Evolutionary conservation across 352 stramenopile genomes (phyloP), one percentile per base, ranked within the genome.

Genomic region (Phytophthora citricola): DNA sequence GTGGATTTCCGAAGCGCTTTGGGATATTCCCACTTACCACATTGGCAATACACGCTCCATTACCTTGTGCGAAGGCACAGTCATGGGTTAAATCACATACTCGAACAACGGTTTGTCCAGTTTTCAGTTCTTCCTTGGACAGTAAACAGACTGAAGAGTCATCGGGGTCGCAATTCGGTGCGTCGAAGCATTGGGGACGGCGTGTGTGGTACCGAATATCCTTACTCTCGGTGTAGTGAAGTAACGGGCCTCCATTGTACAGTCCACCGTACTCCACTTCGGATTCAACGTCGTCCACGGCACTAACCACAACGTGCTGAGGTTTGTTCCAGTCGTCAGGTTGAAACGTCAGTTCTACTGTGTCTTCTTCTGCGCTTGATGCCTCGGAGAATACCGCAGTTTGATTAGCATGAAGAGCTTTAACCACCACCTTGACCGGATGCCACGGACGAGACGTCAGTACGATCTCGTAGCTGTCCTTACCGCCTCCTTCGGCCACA

Each of bases 151-250:
- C 36, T 1, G 38, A 63, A 3, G 57, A 12, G 12, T 79, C 44
- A 14, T 62, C 11, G 15, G 69, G 68, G 20, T 89, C 73, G 38
- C 85, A 94, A 5, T 78, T 80, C 3, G 66, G 53, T 0, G 92
- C 17, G n/a, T 89, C 71, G 45, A 85, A 90, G 53, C 85, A 94
- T n/a, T 59, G 58, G 2, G 83, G 85, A 2, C 80, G 78, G 0
- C 75, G 66, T 8, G 85, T 90, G 41, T 87, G 75, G 39, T 94
- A 94, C 10, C 83, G 66, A 9, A 81, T 73, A 51, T 94, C 85
- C 24, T 69, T 71, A 32, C 85, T 94, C 15, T 68, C 63, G 0
- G 73, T 78, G 48, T 78, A 89, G 43, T 92, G 85, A 0, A 90
- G 26, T 2, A 94, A 50, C 4, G 73, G 50, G 0, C 85, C 85